Conservation (phyloP, 2,329 filamentous ascomycete species). For the Helminthosporium solani region DNA sequence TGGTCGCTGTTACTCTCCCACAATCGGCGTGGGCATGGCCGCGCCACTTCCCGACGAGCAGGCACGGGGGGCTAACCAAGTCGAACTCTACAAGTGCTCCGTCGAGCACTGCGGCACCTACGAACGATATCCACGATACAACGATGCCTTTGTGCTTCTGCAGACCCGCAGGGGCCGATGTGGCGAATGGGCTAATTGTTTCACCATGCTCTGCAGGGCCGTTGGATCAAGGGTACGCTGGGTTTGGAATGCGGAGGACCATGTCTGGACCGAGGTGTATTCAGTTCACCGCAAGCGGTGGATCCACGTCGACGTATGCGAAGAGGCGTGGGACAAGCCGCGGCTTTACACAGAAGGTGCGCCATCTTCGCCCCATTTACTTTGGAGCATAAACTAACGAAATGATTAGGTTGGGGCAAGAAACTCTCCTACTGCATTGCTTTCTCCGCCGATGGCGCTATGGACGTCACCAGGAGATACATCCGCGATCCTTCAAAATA, state of each 20-base stretch:
- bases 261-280: slow-evolving; percentile 97
- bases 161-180: slow-evolving; percentile 83
- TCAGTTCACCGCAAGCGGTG: slow-evolving; percentile 90
- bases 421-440: slow-evolving; percentile 97
- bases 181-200: slow-evolving; percentile 98
- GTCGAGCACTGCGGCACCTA: slow-evolving; percentile 71
- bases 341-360: slow-evolving; percentile 82
- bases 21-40: slow-evolving; percentile 78
- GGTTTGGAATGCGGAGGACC: slow-evolving; percentile 98
- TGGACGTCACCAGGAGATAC: slow-evolving; percentile 67
- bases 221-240: slow-evolving; percentile 88
- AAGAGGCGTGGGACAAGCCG: slow-evolving; percentile 94
- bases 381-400: slow-evolving; percentile 11
- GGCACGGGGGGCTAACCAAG: slow-evolving; percentile 80
- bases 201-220: slow-evolving; percentile 95
- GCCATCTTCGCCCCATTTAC: slow-evolving; percentile 23
- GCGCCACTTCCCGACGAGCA: slow-evolving; percentile 85
- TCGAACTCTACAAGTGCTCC: slow-evolving; percentile 89
- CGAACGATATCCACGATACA: slow-evolving; percentile 91
- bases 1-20: slow-evolving; percentile 76
- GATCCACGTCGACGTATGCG: slow-evolving; percentile 95
- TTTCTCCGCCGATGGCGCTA: slow-evolving; percentile 84
- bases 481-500: slow-evolving; percentile 69
- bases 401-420: slow-evolving; percentile 73
- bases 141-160: slow-evolving; percentile 88